Conservation (phyloP, 1,284 basidiomycete genomes). For the Afroboletus lepidellus region DNA sequence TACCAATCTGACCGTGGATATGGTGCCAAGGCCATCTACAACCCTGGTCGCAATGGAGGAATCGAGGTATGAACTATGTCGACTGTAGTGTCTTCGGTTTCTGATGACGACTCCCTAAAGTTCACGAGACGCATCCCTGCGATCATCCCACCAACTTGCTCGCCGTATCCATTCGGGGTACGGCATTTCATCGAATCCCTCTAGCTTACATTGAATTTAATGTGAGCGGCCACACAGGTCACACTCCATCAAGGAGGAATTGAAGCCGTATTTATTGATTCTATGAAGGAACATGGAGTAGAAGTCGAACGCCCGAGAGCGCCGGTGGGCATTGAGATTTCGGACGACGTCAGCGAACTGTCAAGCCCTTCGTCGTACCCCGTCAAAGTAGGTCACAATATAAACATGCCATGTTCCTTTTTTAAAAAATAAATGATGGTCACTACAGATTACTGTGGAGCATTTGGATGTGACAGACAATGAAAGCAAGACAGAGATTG, state of each 20-base stretch:
- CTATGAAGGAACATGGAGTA: neutral
- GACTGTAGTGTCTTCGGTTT: neutral
- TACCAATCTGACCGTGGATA: too few relatives aligned
- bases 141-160: neutral
- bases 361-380: neutral
- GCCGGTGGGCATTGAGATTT: neutral
- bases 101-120: neutral
- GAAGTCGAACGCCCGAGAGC: neutral
- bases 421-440: neutral
- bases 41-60: neutral
- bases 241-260: neutral
- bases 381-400: neutral
- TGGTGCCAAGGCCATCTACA: neutral
- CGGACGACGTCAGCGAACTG: neutral
- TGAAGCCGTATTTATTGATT: neutral
- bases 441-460: neutral
- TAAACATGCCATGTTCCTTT: too few relatives aligned
- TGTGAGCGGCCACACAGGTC: neutral
- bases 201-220: neutral
- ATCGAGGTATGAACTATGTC: neutral
- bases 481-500: slow-evolving; percentile 16
- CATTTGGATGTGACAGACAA: slow-evolving; percentile 29
- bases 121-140: neutral
- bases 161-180: neutral
- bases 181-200: neutral